Percentiles rank a stretch among this genome's conserved stretches.
Conservation (phyloP, 176 grass and related monocot species). For the Bothriochloa decipiens region DNA sequence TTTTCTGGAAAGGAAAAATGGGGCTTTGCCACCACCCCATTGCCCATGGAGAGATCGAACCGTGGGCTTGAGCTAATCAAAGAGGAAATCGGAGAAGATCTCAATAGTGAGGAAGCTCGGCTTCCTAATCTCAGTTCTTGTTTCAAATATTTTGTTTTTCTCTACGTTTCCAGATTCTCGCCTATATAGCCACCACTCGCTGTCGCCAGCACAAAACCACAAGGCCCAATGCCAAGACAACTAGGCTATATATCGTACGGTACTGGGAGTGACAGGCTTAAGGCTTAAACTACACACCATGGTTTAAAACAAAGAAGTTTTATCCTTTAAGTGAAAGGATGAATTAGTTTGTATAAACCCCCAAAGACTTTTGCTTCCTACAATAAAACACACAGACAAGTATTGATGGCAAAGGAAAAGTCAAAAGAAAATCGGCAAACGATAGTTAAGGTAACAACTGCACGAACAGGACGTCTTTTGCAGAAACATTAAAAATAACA, state of each 20-base stretch:
- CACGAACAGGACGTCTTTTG: not conserved
- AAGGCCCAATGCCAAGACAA: no score
- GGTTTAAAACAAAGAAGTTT: not conserved
- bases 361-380: conserved; percentile 12
- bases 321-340: not conserved
- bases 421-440: not conserved
- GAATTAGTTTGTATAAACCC: conserved; percentile 25
- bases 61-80: no score
- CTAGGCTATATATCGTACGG: no score
- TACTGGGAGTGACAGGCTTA: no score
- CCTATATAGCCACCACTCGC: no score
- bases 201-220: no score
- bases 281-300: not conserved
- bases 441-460: conserved; percentile 5
- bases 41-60: no score
- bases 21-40: not conserved
- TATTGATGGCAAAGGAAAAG: not conserved
- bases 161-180: no score
- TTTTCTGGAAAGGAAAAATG: not conserved
- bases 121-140: no score
- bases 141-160: no score
- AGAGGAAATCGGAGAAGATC: no score
- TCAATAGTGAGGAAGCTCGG: no score
- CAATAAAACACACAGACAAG: not conserved
- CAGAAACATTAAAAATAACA: conserved; percentile 19